These are phyloP conservation scores for Ophiostoma sp. DNA, from an alignment of 2,329 filamentous ascomycete genomes.

Conservation along the genomic window DNA sequence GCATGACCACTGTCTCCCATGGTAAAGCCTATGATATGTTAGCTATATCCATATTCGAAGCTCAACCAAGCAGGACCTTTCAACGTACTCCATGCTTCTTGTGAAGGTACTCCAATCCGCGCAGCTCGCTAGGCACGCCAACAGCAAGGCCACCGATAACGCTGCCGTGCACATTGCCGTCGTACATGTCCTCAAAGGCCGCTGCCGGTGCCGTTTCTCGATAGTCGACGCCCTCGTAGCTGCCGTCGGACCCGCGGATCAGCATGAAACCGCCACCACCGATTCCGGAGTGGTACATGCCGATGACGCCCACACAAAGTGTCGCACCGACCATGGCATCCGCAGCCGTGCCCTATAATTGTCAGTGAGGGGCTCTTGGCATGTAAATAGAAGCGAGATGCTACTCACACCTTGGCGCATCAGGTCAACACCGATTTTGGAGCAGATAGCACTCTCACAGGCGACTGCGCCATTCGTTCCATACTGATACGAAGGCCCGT, in stretches of 20 bases:
- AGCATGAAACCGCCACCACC: conserved; percentile 91
- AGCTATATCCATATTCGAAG: not conserved
- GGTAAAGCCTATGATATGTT: conserved; percentile 49
- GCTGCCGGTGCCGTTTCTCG: conserved; percentile 83
- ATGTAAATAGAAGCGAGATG: not conserved
- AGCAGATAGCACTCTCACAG: conserved; percentile 69
- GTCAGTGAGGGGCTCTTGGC: not conserved
- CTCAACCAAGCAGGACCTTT: not conserved
- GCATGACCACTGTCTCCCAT: conserved; percentile 71
- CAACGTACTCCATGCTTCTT: conserved; percentile 61
- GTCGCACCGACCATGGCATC: conserved; percentile 74
- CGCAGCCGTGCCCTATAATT: conserved; percentile 66
- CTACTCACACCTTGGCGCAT: conserved; percentile 50
- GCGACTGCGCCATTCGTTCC: conserved; percentile 61
- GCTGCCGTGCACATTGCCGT: conserved; percentile 65
- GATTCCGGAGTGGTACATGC: conserved; percentile 79
- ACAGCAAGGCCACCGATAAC: conserved; percentile 71
- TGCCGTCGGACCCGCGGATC: conserved; percentile 69
- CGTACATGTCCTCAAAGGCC: conserved; percentile 82
- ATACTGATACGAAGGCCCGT: not conserved
- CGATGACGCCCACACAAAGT: conserved; percentile 73
- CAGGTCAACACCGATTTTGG: conserved; percentile 65
- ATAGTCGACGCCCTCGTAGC: conserved; percentile 86
- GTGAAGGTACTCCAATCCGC: conserved; percentile 78
- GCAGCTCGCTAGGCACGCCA: conserved; percentile 72